Base-by-base conservation (phyloP, 352 stramenopile species). In the Globisporangium cederbergense region DNA sequence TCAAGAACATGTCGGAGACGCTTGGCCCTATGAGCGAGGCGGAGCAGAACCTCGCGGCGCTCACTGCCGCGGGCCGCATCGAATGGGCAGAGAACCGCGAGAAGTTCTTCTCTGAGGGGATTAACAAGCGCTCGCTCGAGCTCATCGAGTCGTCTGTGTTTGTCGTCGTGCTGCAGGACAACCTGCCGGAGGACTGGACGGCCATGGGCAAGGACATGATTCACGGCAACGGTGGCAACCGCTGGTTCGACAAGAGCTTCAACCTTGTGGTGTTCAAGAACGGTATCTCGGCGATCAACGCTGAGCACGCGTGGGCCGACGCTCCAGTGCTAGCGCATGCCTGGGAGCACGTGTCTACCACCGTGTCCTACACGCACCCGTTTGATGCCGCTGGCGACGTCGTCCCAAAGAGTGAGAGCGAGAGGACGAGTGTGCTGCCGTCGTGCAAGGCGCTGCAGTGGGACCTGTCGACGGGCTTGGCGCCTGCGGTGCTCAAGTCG, bases 211-310 rank as follows among this genome's bases (percentile, higher is more conserved):
- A 82, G 53, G 76, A 90, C 58, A 69, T 95, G 8, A 93, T 97
- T 56, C 87, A 95, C 68, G 87, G 89, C 62, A 89, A 52, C 54
- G 95, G 95, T 42, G 78, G 81, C 57, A 98, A 98, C 84, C 91
- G 96, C 49, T 99, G 93, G 91, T 99, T 98, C 67, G 97, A 99
- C 77, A 99, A 99, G 79, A 96, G 87, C 6, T 95, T 99, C 63
- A 97, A 98, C 73, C 58, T 99, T 4, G 86, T 99, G 38, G 86
- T 98, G 36, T 98, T 96, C 66, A 88, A 90, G 43, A 99, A 99
- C 77, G 96, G 93, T 20, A 93, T 98, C 34, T 84, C 83, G 53
- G 97, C 95, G 18, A 86, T 98, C 65, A 89, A 98, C 56, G 95
- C 91, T 1, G 96, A 99, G 73, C 97, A 99, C 73, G 87, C 93